A percentile compares a stretch with the other conserved stretches of the same genome.
Conservation (phyloP, 192 early-diverging fungal genomes). For the Oehlia diaphana region DNA sequence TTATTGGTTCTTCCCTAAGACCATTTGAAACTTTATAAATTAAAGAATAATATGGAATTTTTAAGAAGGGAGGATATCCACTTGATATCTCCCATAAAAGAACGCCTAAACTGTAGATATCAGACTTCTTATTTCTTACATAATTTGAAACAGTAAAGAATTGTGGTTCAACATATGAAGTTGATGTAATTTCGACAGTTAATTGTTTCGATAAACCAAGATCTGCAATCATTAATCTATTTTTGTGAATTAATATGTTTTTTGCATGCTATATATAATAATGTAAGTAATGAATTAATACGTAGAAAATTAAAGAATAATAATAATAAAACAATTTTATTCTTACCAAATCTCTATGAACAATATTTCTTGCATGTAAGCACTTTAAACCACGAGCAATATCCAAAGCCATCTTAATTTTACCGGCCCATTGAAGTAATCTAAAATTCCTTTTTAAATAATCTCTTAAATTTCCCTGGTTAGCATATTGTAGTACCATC, state of each 20-base stretch:
- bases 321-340: not conserved
- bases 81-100: conserved; percentile 45
- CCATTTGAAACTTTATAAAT: conserved; percentile 35
- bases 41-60: not conserved
- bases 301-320: not conserved
- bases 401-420: not conserved
- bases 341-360: conserved; percentile 25
- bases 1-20: conserved; percentile 30
- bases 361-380: not conserved
- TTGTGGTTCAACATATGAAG: conserved; percentile 15
- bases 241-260: conserved; percentile 12
- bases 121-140: conserved; percentile 35
- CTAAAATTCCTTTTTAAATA: not conserved
- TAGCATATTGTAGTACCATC: conserved; percentile 5
- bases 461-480: conserved; percentile 12
- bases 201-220: conserved; percentile 7
- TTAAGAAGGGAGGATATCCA: conserved; percentile 34
- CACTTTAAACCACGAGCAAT: not conserved
- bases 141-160: not conserved
- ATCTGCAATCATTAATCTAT: conserved; percentile 9
- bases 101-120: conserved; percentile 45
- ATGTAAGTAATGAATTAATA: not conserved
- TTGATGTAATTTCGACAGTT: not conserved
- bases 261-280: conserved; percentile 6
- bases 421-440: not conserved